A percentile compares a stretch with the other conserved stretches of the same genome.
These are phyloP conservation scores for Podila clonocystis DNA, from an alignment of 192 early-diverging fungal genomes.

Conservation along the genomic window DNA sequence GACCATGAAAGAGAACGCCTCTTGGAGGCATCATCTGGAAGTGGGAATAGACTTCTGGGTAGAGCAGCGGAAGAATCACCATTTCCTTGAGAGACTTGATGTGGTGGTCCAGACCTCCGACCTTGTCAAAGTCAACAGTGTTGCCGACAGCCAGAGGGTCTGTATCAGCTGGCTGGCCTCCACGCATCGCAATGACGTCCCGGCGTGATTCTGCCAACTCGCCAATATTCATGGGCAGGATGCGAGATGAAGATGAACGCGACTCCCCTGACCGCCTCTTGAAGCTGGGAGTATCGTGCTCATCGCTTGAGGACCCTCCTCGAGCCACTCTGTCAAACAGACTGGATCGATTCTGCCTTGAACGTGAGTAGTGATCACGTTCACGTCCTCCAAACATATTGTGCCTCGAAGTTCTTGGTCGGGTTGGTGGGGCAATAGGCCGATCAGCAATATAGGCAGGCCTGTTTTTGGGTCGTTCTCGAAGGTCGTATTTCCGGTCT, in stretches of 20 bases:
- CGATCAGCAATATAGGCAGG: slow-evolving; percentile 40
- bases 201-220: slow-evolving; percentile 41
- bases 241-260: slow-evolving; percentile 28
- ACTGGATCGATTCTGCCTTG: slow-evolving; percentile 18
- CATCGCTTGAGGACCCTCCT: slow-evolving; percentile 38
- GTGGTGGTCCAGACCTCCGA: slow-evolving; percentile 63
- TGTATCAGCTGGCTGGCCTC: slow-evolving; percentile 26
- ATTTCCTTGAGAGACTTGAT: slow-evolving; percentile 79
- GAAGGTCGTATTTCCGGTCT: slow-evolving; percentile 40
- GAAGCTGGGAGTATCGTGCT: slow-evolving; percentile 17
- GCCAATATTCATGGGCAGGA: slow-evolving; percentile 49
- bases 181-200: slow-evolving; percentile 38
- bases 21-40: slow-evolving; percentile 69
- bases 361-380: slow-evolving; percentile 19
- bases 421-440: slow-evolving; percentile 28
- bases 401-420: slow-evolving; percentile 26
- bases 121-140: slow-evolving; percentile 52
- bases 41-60: slow-evolving; percentile 69
- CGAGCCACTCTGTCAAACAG: slow-evolving; percentile 28
- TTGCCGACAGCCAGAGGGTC: slow-evolving; percentile 45
- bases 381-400: slow-evolving; percentile 22
- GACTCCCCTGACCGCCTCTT: slow-evolving; percentile 29
- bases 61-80: slow-evolving; percentile 78
- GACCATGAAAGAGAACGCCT: slow-evolving; percentile 79
- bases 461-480: slow-evolving; percentile 44